Evolutionary conservation across 169 alveolate species (phyloP).

Genomic region (Plasmodium ovale): DNA sequence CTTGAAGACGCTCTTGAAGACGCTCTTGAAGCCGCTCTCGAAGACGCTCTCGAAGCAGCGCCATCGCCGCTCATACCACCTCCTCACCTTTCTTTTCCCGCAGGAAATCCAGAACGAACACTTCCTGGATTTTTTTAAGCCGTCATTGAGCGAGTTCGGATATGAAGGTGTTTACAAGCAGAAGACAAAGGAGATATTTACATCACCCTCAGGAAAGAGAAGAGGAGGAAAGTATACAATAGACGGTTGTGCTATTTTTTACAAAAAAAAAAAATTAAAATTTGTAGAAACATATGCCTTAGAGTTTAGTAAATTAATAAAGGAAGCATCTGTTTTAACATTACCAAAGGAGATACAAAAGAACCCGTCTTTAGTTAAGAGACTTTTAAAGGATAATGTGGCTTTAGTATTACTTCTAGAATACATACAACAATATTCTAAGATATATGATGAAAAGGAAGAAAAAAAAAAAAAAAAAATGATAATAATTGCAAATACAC

Average conservation of each 20-base stretch:
- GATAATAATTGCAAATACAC: conserved; percentile 84
- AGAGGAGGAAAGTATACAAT: conserved; percentile 85
- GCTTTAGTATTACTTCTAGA: conserved; percentile 82
- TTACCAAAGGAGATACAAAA: conserved; percentile 81
- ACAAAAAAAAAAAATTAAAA: conserved; percentile 78
- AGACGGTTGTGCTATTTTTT: conserved; percentile 88
- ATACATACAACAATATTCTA: conserved; percentile 58
- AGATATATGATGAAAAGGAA: conserved; percentile 38
- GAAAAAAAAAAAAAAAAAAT: conserved; percentile 52
- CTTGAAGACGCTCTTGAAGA: too few species aligned
- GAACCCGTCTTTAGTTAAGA: conserved; percentile 78
- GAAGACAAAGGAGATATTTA: conserved; percentile 85
- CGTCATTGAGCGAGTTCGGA: conserved; percentile 80
- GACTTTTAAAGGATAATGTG: conserved; percentile 85
- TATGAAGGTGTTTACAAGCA: conserved; percentile 86
- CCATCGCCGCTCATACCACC: not conserved
- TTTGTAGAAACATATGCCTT: conserved; percentile 83
- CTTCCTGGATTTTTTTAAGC: conserved; percentile 84
- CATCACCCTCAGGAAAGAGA: conserved; percentile 84
- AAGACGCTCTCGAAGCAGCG: too few species aligned
- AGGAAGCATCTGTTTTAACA: conserved; percentile 81
- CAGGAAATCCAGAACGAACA: conserved; percentile 87
- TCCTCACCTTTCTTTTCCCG: not conserved
- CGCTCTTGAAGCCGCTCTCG: too few species aligned
- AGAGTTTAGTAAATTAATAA: conserved; percentile 83